Percentiles rank a stretch among this genome's conserved stretches.
Conservation (phyloP, 768 basidiomycete species). For the Hemileccinum impolitum region DNA sequence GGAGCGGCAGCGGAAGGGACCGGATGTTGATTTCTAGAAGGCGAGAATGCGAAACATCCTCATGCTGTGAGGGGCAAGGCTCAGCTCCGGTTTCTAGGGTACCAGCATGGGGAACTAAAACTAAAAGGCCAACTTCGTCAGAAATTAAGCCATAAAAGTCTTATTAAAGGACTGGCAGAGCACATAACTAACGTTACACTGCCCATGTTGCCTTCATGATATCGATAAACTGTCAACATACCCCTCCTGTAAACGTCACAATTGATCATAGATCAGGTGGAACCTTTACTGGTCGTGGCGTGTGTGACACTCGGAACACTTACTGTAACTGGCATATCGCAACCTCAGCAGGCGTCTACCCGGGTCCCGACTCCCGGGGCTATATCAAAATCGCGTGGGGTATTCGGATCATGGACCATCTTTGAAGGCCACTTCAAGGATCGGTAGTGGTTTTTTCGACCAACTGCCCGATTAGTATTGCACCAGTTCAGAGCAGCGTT, state of each 20-base stretch:
- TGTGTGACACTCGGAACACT: neutral
- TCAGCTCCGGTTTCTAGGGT: neutral
- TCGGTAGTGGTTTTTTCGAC: too few relatives aligned
- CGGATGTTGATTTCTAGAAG: slow-evolving; percentile 2
- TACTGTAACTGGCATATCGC: neutral
- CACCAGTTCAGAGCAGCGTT: too few relatives aligned
- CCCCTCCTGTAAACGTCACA: neutral
- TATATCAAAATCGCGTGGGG: too few relatives aligned
- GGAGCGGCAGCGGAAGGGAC: neutral
- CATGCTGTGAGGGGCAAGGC: neutral
- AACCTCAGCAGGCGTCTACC: too few relatives aligned
- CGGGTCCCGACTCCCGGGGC: too few relatives aligned
- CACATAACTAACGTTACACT: slow-evolving; percentile 1
- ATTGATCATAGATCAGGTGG: neutral
- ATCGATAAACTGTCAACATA: slow-evolving; percentile 6
- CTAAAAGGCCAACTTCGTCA: slow-evolving; percentile 3
- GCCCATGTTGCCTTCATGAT: neutral
- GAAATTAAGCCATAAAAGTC: neutral
- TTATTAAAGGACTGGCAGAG: neutral
- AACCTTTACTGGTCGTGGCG: neutral
- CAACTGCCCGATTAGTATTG: too few relatives aligned
- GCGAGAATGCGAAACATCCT: neutral
- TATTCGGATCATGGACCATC: too few relatives aligned
- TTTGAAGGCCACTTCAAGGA: too few relatives aligned
- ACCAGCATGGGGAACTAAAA: neutral